Percentiles rank a stretch among this genome's conserved stretches.
Evolutionary conservation across 345 rosid genomes (phyloP).

Genomic region (Aethionema arabicum): DNA sequence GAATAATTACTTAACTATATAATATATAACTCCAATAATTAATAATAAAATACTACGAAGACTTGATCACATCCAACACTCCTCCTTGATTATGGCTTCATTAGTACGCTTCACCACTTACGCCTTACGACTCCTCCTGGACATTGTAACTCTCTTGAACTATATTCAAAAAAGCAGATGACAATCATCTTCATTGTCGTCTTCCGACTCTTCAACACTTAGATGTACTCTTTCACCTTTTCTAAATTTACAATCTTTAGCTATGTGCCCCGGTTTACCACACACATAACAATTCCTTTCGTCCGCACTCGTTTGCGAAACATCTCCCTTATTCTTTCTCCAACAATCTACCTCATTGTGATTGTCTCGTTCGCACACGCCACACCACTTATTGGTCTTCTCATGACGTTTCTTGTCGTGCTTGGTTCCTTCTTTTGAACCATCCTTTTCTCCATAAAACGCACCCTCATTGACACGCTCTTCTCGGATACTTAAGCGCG

Average conservation of each 20-base stretch:
- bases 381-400: slow-evolving; percentile 15
- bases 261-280: neutral
- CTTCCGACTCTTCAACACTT: slow-evolving; percentile 18
- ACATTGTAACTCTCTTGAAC: no score
- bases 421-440: slow-evolving; percentile 14
- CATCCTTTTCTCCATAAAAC: neutral
- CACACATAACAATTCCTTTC: neutral
- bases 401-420: neutral
- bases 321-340: neutral
- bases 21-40: no score
- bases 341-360: slow-evolving; percentile 14
- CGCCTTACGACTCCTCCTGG: no score
- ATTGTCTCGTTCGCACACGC: slow-evolving; percentile 1
- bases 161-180: no score
- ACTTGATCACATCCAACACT: no score
- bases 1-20: no score
- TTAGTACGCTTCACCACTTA: no score
- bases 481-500: no score
- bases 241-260: neutral
- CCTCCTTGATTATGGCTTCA: no score
- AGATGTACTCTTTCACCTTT: slow-evolving; percentile 1
- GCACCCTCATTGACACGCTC: no score
- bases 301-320: neutral
- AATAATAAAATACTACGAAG: no score
- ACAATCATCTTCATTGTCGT: no score